Evolutionary conservation across 257 asterid genomes (phyloP), one percentile per base, ranked within the genome.

Genomic region (Lavandula angustifolia): DNA sequence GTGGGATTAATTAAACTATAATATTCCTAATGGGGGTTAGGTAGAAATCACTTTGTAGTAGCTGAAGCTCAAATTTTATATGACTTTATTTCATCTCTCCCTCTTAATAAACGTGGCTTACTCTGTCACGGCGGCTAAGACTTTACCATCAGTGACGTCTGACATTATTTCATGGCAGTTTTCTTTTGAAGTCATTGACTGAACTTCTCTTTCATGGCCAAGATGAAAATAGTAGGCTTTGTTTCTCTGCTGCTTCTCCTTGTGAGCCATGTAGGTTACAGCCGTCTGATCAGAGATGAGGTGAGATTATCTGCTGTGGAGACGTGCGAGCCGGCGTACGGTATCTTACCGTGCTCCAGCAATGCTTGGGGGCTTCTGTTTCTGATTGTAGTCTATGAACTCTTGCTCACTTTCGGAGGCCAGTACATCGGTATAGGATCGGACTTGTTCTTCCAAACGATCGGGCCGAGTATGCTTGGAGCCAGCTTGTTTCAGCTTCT

Each of bases 401-500:
- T 81, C 29, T 10, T 84, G 55, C 82, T 81, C 33, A 81, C 82
- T 1, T 1, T 67, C 3, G 85, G 83, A 3, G 86, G 83, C 10
- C 75, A 18, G 11, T 86, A 70, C 16, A 77, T 81, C 0, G 88
- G 76, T 1, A 75, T 18, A 35, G 94, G 94, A 12, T 81, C 90
- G 10, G 76, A 86, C 8, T 65, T 77, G 17, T 72, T 87, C 58
- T 82, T 76, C 65, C 75, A 70, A 32, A 76, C 83, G 3, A 78
- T 78, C 6, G 95, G 89, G 0, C 89, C 95, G 0, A 80, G 86
- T 1, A 70, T 87, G 1, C 65, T 87, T 17, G 95, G 95, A 46
- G 87, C 71, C n/a, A 76, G 89, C 37, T 49, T 87, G 80, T 76
- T 87, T 68, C 95, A 85, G 53, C 4, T 87, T 5, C 87, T 87